Evolutionary conservation across 2,329 filamentous ascomycete genomes (phyloP), one percentile per base, ranked within the genome.

Genomic region (Coleophoma crateriformis): DNA sequence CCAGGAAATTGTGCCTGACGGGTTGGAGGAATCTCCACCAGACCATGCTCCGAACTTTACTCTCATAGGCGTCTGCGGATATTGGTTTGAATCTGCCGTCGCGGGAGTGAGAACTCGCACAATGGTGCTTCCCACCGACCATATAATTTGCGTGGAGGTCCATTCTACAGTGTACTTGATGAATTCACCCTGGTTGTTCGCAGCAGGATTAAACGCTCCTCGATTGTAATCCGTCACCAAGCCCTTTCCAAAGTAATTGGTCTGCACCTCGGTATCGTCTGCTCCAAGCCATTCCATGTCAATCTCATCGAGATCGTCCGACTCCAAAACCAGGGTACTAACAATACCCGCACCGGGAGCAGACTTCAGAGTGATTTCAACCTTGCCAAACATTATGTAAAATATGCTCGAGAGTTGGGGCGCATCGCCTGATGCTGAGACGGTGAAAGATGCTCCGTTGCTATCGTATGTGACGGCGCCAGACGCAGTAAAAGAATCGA

Each of bases 371-470:
- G 82, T 85, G 58, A 91, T 81, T 57, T 95, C 87, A 64, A 96
- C 88, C 55, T 85, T 87, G 58, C 94, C 94, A 67, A 96, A 99
- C 94, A 99, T 97, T 73, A 99, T 96, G 76, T 96, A 97, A 81
- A 95, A 97, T 62, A 94, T 82, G 53, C 90, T 95, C 56, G 79
- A 79, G 53, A 99, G 81, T 67, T 92, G 87, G 0, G 94, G 94
- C 3, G 90, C 81, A 64, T 99, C 89, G 50, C 92, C 91, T 46
- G 84, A 77, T 63, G 84, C 73, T 47, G 81, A 70, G 47, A 99
- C 85, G 22, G 88, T 90, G 67, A 99, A 95, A 14, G 80, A 81
- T 22, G 80, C 91, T 51, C 94, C 94, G 64, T 91, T 79, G 50
- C 75, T 74, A 65, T 77, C 79, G 71, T 96, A 97, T 1, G 82